phyloP scores from a whole-genome alignment of 352 stramenopile species.

The Globisporangium spinosum region DNA sequence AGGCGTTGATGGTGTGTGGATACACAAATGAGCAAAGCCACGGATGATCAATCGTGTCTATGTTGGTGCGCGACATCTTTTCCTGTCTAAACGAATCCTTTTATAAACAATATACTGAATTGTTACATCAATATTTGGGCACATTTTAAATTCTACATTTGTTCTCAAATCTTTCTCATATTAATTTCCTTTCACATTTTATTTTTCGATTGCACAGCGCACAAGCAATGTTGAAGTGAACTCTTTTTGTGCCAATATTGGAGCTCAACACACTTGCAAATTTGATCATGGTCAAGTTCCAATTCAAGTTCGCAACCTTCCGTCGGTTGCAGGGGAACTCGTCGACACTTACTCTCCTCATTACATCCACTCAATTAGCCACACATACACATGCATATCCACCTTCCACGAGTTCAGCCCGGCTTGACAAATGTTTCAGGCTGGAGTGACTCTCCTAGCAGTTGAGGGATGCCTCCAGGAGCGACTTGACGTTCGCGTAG shows the following conservation, averaged over 20 bases:
- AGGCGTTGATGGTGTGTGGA: background rate
- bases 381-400: too few relatives aligned
- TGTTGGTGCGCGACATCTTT: background rate
- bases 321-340: too few relatives aligned
- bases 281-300: too few relatives aligned
- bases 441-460: constrained; percentile 14
- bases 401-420: background rate
- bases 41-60: background rate
- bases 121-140: background rate
- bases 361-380: too few relatives aligned
- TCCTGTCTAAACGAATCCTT: background rate
- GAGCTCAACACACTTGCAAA: too few relatives aligned
- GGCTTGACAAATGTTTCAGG: background rate
- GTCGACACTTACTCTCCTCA: too few relatives aligned
- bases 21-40: constrained; percentile 3
- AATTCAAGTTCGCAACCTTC: too few relatives aligned
- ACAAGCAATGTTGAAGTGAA: background rate
- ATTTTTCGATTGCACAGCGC: too few relatives aligned
- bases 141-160: too few relatives aligned
- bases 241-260: too few relatives aligned
- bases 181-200: too few relatives aligned
- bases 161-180: too few relatives aligned
- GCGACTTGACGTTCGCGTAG: constrained; percentile 15
- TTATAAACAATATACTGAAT: background rate
- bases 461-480: constrained; percentile 1